Conservation (phyloP, 2,329 filamentous ascomycete genomes). For the Pezicula carpinea region DNA sequence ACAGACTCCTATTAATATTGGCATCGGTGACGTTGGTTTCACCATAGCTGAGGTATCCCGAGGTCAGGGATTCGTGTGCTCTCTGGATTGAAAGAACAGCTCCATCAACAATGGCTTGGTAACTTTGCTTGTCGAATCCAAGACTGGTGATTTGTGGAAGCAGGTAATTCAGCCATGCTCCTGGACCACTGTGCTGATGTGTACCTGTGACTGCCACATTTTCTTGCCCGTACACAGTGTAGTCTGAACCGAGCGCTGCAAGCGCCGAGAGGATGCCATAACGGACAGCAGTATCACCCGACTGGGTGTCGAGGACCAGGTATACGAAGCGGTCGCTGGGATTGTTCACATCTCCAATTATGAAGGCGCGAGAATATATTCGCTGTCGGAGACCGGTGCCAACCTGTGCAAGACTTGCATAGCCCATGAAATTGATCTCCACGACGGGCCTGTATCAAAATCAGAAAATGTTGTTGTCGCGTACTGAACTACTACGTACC, state of each 20-base stretch:
- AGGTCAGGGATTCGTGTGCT: slow-evolving; percentile 65
- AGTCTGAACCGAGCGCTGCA: slow-evolving; percentile 62
- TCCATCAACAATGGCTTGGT: slow-evolving; percentile 86
- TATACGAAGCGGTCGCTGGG: slow-evolving; percentile 75
- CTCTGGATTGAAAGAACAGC: slow-evolving; percentile 74
- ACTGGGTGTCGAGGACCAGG: slow-evolving; percentile 78
- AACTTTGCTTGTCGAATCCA: slow-evolving; percentile 81
- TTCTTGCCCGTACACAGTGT: slow-evolving; percentile 67
- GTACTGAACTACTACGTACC: slow-evolving; percentile 28
- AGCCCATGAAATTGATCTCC: slow-evolving; percentile 86
- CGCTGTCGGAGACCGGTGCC: slow-evolving; percentile 83
- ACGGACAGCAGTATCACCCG: slow-evolving; percentile 81
- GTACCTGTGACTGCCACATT: slow-evolving; percentile 90
- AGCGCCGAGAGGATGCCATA: slow-evolving; percentile 81
- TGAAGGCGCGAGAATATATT: slow-evolving; percentile 85
- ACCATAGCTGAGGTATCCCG: slow-evolving; percentile 66
- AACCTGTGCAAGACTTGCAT: slow-evolving; percentile 75
- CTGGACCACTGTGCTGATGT: slow-evolving; percentile 86
- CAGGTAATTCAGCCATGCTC: slow-evolving; percentile 89
- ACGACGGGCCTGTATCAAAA: slow-evolving; percentile 59
- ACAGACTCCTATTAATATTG: slow-evolving; percentile 85
- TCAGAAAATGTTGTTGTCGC: slow-evolving; percentile 3
- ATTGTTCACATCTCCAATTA: slow-evolving; percentile 66
- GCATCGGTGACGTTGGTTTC: slow-evolving; percentile 66
- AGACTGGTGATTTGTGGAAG: slow-evolving; percentile 84